A percentile compares a stretch with the other conserved stretches of the same genome.
These are phyloP conservation scores for Silene latifolia DNA, from an alignment of 148 eudicot genomes.

Conservation along the genomic window DNA sequence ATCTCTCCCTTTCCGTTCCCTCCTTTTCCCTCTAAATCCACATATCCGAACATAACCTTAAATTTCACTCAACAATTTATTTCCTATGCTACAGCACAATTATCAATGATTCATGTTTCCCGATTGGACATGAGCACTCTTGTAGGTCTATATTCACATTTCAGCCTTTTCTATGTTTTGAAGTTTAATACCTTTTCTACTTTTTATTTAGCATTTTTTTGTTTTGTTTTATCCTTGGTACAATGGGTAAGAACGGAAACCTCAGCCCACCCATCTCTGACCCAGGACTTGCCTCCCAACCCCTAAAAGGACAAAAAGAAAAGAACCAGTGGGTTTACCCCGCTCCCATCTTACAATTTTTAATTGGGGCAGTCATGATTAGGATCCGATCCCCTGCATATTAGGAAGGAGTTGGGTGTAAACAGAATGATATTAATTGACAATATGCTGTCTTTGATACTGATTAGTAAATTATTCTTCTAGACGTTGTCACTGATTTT, in stretches of 20 bases:
- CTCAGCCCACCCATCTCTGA: neutral
- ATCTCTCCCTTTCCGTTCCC: too few relatives aligned
- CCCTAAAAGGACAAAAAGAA: neutral
- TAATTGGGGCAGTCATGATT: neutral
- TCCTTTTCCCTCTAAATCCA: too few relatives aligned
- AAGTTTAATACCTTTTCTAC: neutral
- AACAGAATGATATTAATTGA: neutral
- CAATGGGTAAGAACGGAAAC: neutral
- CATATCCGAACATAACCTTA: neutral
- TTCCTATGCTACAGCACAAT: neutral
- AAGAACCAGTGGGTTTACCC: neutral
- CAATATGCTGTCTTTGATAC: neutral
- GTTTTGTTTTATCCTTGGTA: neutral
- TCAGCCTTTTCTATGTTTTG: neutral
- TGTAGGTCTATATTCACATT: neutral
- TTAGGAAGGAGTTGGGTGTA: constrained; percentile 6
- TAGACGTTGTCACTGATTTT: constrained; percentile 16
- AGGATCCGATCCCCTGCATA: neutral
- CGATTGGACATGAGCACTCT: neutral
- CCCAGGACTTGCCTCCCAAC: neutral
- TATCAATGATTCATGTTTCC: neutral
- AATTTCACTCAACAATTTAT: neutral
- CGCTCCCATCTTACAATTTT: constrained; percentile 1
- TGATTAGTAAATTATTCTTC: neutral
- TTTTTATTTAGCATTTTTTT: constrained; percentile 3